Percentiles rank a stretch among this genome's conserved stretches.
These are phyloP conservation scores for Zizania palustris DNA, from an alignment of 202 grass and related monocot species.

Conservation along the genomic window DNA sequence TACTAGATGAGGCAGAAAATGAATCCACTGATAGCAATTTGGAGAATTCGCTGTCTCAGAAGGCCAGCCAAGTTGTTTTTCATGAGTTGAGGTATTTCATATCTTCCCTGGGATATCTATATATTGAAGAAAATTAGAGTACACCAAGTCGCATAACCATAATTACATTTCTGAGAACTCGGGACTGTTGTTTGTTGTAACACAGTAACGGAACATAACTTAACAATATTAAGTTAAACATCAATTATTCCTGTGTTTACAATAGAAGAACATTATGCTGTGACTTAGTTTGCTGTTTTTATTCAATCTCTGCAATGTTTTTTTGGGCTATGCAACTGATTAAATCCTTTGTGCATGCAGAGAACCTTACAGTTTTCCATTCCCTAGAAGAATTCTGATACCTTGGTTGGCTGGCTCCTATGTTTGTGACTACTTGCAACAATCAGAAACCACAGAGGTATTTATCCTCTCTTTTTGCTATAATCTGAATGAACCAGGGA, in stretches of 20 bases:
- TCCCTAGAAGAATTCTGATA: conserved; percentile 83
- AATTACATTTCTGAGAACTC: conserved; percentile 12
- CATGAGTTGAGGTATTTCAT: conserved; percentile 68
- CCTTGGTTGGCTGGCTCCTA: conserved; percentile 62
- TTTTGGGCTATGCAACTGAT: conserved; percentile 24
- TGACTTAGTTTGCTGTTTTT: neutral
- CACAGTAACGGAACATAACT: neutral
- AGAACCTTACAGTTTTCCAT: conserved; percentile 58
- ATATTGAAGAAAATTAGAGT: conserved; percentile 10
- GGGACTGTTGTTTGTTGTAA: neutral
- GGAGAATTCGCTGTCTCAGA: conserved; percentile 47
- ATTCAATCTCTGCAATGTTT: conserved; percentile 3
- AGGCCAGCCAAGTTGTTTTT: conserved; percentile 61
- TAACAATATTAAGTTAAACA: neutral
- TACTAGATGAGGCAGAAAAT: conserved; percentile 74
- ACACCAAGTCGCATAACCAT: neutral
- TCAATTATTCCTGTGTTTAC: neutral
- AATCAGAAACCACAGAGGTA: conserved; percentile 72
- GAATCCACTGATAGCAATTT: conserved; percentile 31
- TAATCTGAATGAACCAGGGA: conserved; percentile 2
- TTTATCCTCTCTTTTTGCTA: conserved; percentile 3
- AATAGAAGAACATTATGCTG: neutral
- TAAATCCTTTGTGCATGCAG: conserved; percentile 53
- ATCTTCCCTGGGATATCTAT: neutral
- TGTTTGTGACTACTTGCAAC: conserved; percentile 85